Evolutionary conservation across 2,329 filamentous ascomycete genomes (phyloP).

Genomic region (Pyrenochaeta sp.): DNA sequence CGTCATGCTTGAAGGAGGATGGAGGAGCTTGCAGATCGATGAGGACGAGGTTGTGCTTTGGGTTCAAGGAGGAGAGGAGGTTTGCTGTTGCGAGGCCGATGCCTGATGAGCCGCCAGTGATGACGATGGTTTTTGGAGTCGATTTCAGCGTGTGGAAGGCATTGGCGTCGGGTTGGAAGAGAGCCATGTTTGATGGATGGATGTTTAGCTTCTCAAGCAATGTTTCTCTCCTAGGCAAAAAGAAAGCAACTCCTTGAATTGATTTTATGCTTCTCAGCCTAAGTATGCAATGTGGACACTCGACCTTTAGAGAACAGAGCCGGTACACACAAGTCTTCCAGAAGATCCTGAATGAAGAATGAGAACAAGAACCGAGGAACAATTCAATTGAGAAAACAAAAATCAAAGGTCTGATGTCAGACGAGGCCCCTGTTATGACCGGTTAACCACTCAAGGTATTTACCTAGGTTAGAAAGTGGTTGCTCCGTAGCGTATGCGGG

Average conservation of each 20-base stretch:
- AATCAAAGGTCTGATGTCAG: no score
- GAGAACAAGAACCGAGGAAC: no score
- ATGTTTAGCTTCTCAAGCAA: not conserved
- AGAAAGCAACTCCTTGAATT: no score
- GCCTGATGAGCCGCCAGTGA: slow-evolving; percentile 51
- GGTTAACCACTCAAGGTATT: slow-evolving; percentile 5
- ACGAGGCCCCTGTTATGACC: no score
- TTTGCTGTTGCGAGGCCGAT: slow-evolving; percentile 52
- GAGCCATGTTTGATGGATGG: slow-evolving; percentile 22
- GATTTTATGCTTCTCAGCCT: no score
- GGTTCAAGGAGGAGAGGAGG: slow-evolving; percentile 48
- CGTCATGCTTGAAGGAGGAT: slow-evolving; percentile 35
- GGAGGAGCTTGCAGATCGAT: slow-evolving; percentile 50
- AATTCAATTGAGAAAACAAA: no score
- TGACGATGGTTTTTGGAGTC: slow-evolving; percentile 43
- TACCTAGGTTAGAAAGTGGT: slow-evolving; percentile 21
- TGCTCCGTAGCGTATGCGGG: slow-evolving; percentile 12
- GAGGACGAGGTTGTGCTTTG: slow-evolving; percentile 51
- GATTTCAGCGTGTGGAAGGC: slow-evolving; percentile 29
- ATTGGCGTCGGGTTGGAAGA: slow-evolving; percentile 31
- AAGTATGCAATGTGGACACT: no score
- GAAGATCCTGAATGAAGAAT: no score
- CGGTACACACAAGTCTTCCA: no score
- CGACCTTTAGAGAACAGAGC: no score
- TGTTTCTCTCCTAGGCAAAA: no score